Conservation (phyloP, 116 monocot species). For the Dioscorea cayenensis region DNA sequence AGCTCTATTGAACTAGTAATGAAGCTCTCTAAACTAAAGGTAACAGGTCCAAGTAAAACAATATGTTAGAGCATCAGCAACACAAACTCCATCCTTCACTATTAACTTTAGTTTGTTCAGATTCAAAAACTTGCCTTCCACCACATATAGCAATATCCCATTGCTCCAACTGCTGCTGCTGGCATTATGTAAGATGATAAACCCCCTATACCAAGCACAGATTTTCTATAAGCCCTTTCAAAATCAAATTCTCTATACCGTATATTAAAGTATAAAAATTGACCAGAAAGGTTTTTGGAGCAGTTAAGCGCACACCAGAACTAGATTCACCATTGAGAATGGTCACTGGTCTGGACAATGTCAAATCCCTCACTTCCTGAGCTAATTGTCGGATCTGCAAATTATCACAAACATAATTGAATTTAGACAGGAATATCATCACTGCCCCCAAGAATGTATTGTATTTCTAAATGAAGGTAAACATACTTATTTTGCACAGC, state of each 20-base stretch:
- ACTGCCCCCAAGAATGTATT: no score
- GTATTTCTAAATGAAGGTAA: no score
- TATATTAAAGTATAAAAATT: not conserved
- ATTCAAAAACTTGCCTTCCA: constrained; percentile 65
- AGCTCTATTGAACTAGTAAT: no score
- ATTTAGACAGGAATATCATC: not conserved
- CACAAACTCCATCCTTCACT: no score
- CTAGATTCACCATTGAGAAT: constrained; percentile 44
- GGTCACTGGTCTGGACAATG: constrained; percentile 51
- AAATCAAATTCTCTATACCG: not conserved
- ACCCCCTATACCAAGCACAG: constrained; percentile 32
- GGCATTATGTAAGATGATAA: constrained; percentile 67
- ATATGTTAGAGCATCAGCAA: no score
- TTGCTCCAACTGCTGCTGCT: constrained; percentile 83
- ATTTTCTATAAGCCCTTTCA: constrained; percentile 4
- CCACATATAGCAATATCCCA: constrained; percentile 95
- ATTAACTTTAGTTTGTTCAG: not conserved
- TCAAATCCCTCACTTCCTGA: constrained; percentile 81
- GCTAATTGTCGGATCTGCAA: constrained; percentile 67
- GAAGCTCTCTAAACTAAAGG: no score
- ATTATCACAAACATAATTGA: not conserved
- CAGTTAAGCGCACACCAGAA: constrained; percentile 17
- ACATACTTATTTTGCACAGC: no score
- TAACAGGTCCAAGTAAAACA: no score
- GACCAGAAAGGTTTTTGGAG: not conserved